A percentile compares a stretch with the other conserved stretches of the same genome.
phyloP scores from a whole-genome alignment of 2,329 filamentous ascomycete species.

The Diplodia intermedia region DNA sequence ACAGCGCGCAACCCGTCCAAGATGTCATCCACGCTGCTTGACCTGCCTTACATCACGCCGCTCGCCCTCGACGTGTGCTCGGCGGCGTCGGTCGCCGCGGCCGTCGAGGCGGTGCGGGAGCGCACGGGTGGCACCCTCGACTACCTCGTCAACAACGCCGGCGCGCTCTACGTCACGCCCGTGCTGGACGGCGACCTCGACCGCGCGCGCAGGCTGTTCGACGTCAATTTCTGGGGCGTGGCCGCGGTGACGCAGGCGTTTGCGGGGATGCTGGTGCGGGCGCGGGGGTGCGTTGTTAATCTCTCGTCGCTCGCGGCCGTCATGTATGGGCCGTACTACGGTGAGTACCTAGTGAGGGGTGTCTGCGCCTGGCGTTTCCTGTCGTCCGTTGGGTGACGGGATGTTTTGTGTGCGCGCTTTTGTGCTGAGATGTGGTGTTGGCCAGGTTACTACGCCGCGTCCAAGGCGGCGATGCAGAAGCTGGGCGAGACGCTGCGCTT shows the following conservation, averaged over 20 bases:
- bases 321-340: background rate
- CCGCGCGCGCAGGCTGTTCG: background rate
- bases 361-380: too few relatives aligned
- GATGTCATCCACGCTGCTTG: slow-evolving; percentile 38
- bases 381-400: too few relatives aligned
- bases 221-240: slow-evolving; percentile 53
- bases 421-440: too few relatives aligned
- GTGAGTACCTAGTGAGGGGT: too few relatives aligned
- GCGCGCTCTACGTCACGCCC: slow-evolving; percentile 45
- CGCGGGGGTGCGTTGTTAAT: background rate
- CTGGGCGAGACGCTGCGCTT: slow-evolving; percentile 39
- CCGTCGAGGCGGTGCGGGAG: background rate
- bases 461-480: slow-evolving; percentile 48
- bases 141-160: slow-evolving; percentile 54
- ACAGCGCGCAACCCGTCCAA: slow-evolving; percentile 50
- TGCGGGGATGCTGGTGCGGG: slow-evolving; percentile 35
- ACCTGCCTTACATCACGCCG: slow-evolving; percentile 34
- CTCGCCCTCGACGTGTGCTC: slow-evolving; percentile 29
- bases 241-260: slow-evolving; percentile 51
- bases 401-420: too few relatives aligned
- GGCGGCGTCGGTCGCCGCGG: slow-evolving; percentile 31
- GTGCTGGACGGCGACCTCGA: slow-evolving; percentile 43
- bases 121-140: slow-evolving; percentile 4
- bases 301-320: background rate
- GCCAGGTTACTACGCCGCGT: slow-evolving; percentile 43